Evolutionary conservation across 306 rosid species (phyloP).

Genomic region (Begonia peltatifolia): DNA sequence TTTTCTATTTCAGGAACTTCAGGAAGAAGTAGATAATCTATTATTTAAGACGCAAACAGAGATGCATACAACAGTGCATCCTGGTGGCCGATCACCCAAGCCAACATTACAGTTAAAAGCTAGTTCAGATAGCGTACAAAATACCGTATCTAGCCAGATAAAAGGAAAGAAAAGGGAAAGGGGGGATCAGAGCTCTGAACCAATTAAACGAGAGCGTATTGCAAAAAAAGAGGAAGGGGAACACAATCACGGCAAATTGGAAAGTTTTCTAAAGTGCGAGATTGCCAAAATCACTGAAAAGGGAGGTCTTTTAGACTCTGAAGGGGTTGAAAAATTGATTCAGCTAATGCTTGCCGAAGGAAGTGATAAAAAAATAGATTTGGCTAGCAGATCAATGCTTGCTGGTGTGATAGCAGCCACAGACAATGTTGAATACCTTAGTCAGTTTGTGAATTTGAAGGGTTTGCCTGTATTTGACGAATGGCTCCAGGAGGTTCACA

Average conservation of each 20-base stretch:
- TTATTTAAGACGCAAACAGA: slow-evolving; percentile 45
- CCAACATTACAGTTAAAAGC: slow-evolving; percentile 61
- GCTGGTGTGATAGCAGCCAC: slow-evolving; percentile 67
- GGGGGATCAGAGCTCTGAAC: slow-evolving; percentile 59
- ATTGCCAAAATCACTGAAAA: slow-evolving; percentile 72
- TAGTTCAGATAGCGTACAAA: slow-evolving; percentile 60
- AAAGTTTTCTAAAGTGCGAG: slow-evolving; percentile 52
- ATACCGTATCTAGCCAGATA: slow-evolving; percentile 37
- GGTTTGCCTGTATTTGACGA: slow-evolving; percentile 76
- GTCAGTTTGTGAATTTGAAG: slow-evolving; percentile 50
- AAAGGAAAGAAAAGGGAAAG: slow-evolving; percentile 85
- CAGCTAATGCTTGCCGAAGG: slow-evolving; percentile 71
- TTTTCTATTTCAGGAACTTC: slow-evolving; percentile 43
- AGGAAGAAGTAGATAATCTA: slow-evolving; percentile 69
- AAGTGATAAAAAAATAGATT: slow-evolving; percentile 56
- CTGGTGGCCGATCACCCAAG: slow-evolving; percentile 82
- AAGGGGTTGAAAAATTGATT: slow-evolving; percentile 59
- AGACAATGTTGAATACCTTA: slow-evolving; percentile 60
- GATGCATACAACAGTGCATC: slow-evolving; percentile 68
- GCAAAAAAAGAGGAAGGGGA: slow-evolving; percentile 62
- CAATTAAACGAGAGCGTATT: slow-evolving; percentile 56
- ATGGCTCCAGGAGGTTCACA: slow-evolving; percentile 90
- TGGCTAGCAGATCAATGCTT: slow-evolving; percentile 60
- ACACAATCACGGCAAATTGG: slow-evolving; percentile 41
- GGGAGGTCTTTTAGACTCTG: slow-evolving; percentile 67